These are phyloP conservation scores for Castanea sativa DNA, from an alignment of 306 rosid genomes.

Conservation along the genomic window DNA sequence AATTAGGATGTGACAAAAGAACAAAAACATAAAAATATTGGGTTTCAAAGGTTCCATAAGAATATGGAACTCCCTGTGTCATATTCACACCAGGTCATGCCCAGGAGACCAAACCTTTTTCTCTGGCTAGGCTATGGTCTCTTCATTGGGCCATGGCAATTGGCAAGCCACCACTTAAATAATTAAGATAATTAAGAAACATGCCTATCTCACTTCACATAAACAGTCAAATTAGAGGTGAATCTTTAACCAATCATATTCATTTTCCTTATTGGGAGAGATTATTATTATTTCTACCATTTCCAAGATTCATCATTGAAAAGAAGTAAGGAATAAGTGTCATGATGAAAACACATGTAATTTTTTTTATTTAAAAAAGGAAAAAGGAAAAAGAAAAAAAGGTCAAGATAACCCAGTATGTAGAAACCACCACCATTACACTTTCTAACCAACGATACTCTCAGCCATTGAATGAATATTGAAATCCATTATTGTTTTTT, in stretches of 20 bases:
- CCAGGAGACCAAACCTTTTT: not conserved
- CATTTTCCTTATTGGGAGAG: not conserved
- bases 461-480: not conserved
- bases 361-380: too few species aligned
- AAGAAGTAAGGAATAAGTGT: not conserved
- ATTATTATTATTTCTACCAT: not conserved
- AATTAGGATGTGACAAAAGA: conserved; percentile 6
- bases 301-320: not conserved
- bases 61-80: not conserved
- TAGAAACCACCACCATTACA: not conserved
- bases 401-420: not conserved
- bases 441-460: not conserved
- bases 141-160: not conserved
- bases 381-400: not conserved
- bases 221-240: not conserved
- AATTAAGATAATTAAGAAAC: not conserved
- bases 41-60: not conserved
- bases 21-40: not conserved
- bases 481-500: not conserved
- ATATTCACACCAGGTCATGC: not conserved
- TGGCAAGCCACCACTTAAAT: too few species aligned
- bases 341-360: not conserved
- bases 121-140: not conserved
- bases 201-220: not conserved
- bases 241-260: not conserved